Percentiles rank a stretch among this genome's conserved stretches.
These are phyloP conservation scores for Bjerkandera adusta DNA, from an alignment of 1,284 basidiomycete species.

Conservation along the genomic window DNA sequence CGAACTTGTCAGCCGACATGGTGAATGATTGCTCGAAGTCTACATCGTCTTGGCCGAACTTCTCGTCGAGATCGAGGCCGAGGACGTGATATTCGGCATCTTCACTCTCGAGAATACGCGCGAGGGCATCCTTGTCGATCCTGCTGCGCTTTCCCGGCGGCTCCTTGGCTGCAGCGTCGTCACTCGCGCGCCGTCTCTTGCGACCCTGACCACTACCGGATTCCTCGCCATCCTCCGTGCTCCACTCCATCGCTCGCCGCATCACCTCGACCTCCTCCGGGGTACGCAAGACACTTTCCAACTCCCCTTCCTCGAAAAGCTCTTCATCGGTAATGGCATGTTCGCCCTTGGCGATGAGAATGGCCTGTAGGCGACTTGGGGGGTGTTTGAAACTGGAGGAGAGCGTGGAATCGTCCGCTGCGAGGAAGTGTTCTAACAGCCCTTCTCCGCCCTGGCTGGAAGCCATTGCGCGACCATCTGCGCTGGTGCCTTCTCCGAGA, in stretches of 20 bases:
- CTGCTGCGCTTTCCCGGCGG: constrained; percentile 18
- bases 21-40: constrained; percentile 8
- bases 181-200: constrained; percentile 3
- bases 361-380: constrained; percentile 63
- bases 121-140: constrained; percentile 38
- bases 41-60: constrained; percentile 2
- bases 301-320: constrained; percentile 40
- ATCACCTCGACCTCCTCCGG: constrained; percentile 35
- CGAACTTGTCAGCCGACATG: no score
- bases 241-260: constrained; percentile 32
- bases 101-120: constrained; percentile 32
- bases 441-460: constrained; percentile 14
- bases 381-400: constrained; percentile 28
- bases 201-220: no score
- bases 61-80: constrained; percentile 7
- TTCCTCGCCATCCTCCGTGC: not conserved
- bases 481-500: constrained; percentile 26
- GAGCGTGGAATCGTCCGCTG: constrained; percentile 38
- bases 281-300: constrained; percentile 38
- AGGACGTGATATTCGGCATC: constrained; percentile 21
- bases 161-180: not conserved
- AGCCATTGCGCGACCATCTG: constrained; percentile 20
- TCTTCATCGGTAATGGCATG: constrained; percentile 42
- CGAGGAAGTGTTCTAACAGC: constrained; percentile 46
- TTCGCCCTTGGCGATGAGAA: constrained; percentile 48